Conservation (phyloP, 768 basidiomycete genomes). For the Naganishia onofrii region DNA sequence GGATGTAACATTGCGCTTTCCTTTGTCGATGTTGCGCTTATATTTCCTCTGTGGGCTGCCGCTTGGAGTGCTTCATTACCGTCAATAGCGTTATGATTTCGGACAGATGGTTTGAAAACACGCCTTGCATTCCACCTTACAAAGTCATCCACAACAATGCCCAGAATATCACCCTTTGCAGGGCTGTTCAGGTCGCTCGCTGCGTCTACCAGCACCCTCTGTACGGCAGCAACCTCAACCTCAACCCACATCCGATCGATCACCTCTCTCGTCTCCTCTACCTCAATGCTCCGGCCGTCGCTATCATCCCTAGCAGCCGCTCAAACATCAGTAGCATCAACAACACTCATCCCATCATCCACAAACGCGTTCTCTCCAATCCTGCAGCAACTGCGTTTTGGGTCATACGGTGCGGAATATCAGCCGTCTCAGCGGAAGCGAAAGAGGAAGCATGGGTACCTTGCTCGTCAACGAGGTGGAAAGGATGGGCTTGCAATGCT, state of each 20-base stretch:
- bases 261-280: not conserved
- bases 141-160: not conserved
- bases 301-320: not conserved
- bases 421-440: constrained; percentile 92
- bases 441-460: constrained; percentile 89
- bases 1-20: not conserved
- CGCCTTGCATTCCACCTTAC: not conserved
- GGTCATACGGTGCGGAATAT: constrained; percentile 80
- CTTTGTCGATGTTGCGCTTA: not conserved
- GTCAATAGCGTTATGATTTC: too few species aligned
- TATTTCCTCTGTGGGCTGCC: not conserved
- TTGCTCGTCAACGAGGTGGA: constrained; percentile 65
- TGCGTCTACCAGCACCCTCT: not conserved
- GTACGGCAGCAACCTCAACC: constrained; percentile 9
- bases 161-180: constrained; percentile 5
- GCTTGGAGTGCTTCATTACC: not conserved
- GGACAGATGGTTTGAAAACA: too few species aligned
- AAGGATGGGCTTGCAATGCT: constrained; percentile 70
- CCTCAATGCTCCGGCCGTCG: constrained; percentile 2
- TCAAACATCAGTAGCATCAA: not conserved
- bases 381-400: constrained; percentile 57
- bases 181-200: constrained; percentile 4
- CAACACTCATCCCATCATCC: constrained; percentile 2
- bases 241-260: not conserved
- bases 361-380: constrained; percentile 29